Base-by-base conservation (phyloP, 495 filamentous ascomycete species). In the Penicillium coprophilum region DNA sequence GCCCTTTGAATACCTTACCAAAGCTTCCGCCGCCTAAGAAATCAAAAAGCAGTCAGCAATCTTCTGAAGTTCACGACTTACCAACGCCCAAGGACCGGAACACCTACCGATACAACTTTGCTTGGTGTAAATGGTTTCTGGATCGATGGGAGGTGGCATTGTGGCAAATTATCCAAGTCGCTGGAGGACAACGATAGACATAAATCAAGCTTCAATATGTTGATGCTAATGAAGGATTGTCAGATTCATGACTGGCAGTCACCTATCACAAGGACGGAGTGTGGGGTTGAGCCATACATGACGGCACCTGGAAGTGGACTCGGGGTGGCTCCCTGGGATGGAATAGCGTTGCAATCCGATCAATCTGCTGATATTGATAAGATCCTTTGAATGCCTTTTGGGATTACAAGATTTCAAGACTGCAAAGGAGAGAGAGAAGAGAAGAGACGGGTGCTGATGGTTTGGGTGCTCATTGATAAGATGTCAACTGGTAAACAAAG, bases 1-100 rank as follows among this genome's bases (percentile, higher is more conserved):
- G 92, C 91, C 88, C 92, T 84, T 96, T 97, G 80, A 90, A 97
- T 44, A 97, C 92, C 71, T 90, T 90, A 54, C 92, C 92, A 73
- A 97, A 97, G 69, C 92, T 96, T 19, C 92, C 92, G 63, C 93
- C 93, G 46, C 83, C 83, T 84, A 44, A 19, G 49, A 34, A 15
- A 32, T 1, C 23, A n/a, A 8, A 15, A 27, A 9, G 4, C 30
- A 43, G 34, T 62, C 39, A 62, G 56, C n/a, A 55, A 55, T 13
- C 27, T 2, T 11, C 9, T 12, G 5, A 15, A 5, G 0, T 9
- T 11, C 1, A 15, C 1, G 13, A 19, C 17, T 10, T 4, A 5
- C 20, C 23, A 45, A 41, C 52, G 4, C 36, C 13, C 39, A 36
- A 15, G 1, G 20, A 32, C 20, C 2, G 21, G 17, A 19, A 27